These are phyloP conservation scores for Talaromyces sp. DNA, from an alignment of 2,329 filamentous ascomycete species.

Conservation along the genomic window DNA sequence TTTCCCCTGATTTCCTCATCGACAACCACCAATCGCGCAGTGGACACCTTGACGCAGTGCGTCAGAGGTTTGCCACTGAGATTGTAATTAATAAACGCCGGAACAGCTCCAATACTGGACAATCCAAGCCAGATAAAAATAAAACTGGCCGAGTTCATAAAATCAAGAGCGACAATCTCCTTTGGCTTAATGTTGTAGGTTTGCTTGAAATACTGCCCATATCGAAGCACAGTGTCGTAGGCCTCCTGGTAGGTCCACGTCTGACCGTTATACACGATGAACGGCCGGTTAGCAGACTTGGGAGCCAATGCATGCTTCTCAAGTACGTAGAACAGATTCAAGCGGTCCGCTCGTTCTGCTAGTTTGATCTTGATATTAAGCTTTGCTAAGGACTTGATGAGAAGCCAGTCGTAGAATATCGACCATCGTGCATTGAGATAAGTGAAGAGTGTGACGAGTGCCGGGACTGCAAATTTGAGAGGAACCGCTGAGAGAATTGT, in stretches of 20 bases:
- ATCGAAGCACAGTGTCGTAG: conserved; percentile 65
- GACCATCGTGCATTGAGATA: conserved; percentile 71
- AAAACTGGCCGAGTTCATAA: conserved; percentile 75
- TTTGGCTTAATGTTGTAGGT: conserved; percentile 59
- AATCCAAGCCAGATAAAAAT: conserved; percentile 70
- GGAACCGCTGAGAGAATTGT: conserved; percentile 28
- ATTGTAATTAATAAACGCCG: conserved; percentile 87
- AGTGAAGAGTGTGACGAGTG: conserved; percentile 61
- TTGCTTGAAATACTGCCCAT: conserved; percentile 69
- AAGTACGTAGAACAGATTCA: conserved; percentile 70
- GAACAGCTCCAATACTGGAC: conserved; percentile 76
- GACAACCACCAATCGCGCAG: conserved; percentile 62
- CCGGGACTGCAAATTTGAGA: conserved; percentile 49
- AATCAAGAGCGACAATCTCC: conserved; percentile 75
- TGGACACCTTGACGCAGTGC: conserved; percentile 68
- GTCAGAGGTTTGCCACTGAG: conserved; percentile 63
- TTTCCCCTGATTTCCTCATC: conserved; percentile 60
- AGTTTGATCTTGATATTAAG: conserved; percentile 41
- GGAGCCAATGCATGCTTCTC: conserved; percentile 60
- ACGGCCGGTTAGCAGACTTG: conserved; percentile 46
- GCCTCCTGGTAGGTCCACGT: conserved; percentile 69
- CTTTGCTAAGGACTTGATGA: conserved; percentile 54
- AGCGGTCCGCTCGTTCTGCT: conserved; percentile 53
- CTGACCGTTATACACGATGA: conserved; percentile 64
- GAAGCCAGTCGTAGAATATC: conserved; percentile 59